Evolutionary conservation across 2,329 filamentous ascomycete species (phyloP).

Genomic region (Fusarium sororula): DNA sequence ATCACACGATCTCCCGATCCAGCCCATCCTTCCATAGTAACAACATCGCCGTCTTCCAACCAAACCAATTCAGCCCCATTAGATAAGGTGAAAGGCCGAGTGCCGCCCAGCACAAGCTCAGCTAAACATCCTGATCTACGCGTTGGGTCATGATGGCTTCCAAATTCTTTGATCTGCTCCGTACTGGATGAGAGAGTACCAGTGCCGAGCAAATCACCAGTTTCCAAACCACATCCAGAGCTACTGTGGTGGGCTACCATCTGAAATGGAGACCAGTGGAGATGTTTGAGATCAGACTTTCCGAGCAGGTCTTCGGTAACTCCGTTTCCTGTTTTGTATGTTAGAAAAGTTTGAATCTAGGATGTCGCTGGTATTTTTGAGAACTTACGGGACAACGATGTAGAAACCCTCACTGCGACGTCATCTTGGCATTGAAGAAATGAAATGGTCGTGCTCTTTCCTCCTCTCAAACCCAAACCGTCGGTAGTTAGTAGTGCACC

Average conservation of each 20-base stretch:
- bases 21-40: neutral
- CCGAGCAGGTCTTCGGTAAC: neutral
- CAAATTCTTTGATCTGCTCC: neutral
- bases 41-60: neutral
- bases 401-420: neutral
- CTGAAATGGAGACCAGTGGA: neutral
- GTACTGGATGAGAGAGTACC: neutral
- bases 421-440: neutral
- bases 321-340: neutral
- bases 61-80: neutral
- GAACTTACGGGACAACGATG: neutral
- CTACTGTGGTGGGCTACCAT: neutral
- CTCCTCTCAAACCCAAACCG: neutral
- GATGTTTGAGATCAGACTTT: neutral
- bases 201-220: neutral
- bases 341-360: fast-evolving
- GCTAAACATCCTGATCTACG: neutral
- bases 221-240: neutral
- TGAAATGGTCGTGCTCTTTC: neutral
- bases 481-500: neutral
- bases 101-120: neutral
- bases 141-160: neutral
- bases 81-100: neutral
- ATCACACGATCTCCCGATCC: neutral
- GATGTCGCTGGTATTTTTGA: neutral